Conservation (phyloP, 768 basidiomycete genomes). For the Naganishia randhawae region DNA sequence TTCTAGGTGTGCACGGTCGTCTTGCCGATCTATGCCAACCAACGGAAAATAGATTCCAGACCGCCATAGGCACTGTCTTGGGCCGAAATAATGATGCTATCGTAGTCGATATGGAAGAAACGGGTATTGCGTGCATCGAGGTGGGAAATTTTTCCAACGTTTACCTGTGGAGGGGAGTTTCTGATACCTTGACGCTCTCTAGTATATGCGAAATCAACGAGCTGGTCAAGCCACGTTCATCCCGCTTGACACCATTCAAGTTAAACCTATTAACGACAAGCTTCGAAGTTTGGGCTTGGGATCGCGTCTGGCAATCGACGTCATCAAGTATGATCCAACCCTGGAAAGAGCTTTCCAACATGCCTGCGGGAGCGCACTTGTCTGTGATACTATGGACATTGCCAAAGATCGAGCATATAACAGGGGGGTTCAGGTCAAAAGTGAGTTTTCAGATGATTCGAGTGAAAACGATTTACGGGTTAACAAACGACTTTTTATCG, state of each 20-base stretch:
- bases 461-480: background rate
- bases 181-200: slow-evolving; percentile 11
- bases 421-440: slow-evolving; percentile 93
- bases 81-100: slow-evolving; percentile 93
- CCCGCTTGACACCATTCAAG: slow-evolving; percentile 94
- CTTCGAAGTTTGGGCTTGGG: slow-evolving; percentile 87
- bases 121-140: slow-evolving; percentile 95
- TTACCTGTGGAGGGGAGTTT: background rate
- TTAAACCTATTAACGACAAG: slow-evolving; percentile 89
- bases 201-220: slow-evolving; percentile 94
- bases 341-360: slow-evolving; percentile 94
- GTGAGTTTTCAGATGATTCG: slow-evolving; percentile 54
- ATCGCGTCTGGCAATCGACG: slow-evolving; percentile 77
- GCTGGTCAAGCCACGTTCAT: slow-evolving; percentile 96
- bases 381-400: slow-evolving; percentile 93
- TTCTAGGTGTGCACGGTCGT: slow-evolving; percentile 79
- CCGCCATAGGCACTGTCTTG: slow-evolving; percentile 82
- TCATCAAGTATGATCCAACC: slow-evolving; percentile 73
- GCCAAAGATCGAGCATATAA: slow-evolving; percentile 88
- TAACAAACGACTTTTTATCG: slow-evolving; percentile 9
- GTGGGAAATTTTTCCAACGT: slow-evolving; percentile 51
- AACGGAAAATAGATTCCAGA: slow-evolving; percentile 83
- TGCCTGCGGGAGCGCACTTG: slow-evolving; percentile 88
- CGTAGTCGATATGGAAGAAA: slow-evolving; percentile 94
- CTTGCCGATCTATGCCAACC: slow-evolving; percentile 94